phyloP scores from a whole-genome alignment of 1,284 basidiomycete genomes.

The Trichosporon coremiiforme region DNA sequence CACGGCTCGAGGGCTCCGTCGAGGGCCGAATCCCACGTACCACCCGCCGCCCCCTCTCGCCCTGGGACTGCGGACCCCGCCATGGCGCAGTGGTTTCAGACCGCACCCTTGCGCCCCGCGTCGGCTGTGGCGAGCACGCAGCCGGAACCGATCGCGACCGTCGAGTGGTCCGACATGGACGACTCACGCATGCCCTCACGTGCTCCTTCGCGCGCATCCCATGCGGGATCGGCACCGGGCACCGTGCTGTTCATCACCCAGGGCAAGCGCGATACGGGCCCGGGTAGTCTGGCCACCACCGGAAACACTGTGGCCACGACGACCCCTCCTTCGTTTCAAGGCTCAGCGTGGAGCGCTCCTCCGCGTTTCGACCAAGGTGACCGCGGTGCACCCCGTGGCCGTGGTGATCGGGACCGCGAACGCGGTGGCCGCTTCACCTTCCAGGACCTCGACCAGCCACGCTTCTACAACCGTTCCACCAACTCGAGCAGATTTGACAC shows the following conservation, averaged over 20 bases:
- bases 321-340: not conserved
- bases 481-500: not conserved
- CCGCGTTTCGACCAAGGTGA: too few species aligned
- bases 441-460: not conserved
- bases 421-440: not conserved
- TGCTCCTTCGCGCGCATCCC: not conserved
- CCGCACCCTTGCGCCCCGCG: not conserved
- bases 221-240: not conserved
- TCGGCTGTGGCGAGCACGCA: not conserved
- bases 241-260: conserved; percentile 3
- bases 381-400: not conserved
- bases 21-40: not conserved
- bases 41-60: not conserved
- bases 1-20: not conserved
- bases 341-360: not conserved
- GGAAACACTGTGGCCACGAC: not conserved
- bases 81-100: not conserved
- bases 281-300: not conserved
- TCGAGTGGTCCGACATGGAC: not conserved
- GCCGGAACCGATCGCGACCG: not conserved
- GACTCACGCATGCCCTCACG: not conserved
- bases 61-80: not conserved
- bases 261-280: not conserved
- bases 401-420: not conserved
- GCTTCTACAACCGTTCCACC: not conserved